Percentiles rank a stretch among this genome's conserved stretches.
Evolutionary conservation across 148 eudicot genomes (phyloP).

Genomic region (Camellia granthamiana): DNA sequence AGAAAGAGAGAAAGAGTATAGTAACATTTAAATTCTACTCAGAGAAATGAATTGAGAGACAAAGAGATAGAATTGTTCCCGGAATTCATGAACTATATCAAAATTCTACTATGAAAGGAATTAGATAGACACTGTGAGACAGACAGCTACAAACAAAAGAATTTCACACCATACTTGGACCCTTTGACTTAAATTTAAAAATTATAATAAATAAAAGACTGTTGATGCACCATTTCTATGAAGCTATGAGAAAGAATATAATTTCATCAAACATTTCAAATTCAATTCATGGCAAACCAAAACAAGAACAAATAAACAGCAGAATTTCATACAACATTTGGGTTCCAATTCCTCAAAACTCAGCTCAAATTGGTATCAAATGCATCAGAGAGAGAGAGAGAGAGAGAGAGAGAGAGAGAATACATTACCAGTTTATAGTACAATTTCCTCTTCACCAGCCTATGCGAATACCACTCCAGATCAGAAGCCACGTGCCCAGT

Average conservation of each 20-base stretch:
- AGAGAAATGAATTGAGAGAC: neutral
- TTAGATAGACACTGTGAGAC: neutral
- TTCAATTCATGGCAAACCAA: too few species aligned
- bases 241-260: neutral
- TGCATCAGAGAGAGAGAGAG: neutral
- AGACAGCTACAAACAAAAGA: neutral
- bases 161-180: neutral
- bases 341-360: neutral
- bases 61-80: neutral
- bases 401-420: slow-evolving; percentile 1
- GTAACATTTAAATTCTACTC: neutral
- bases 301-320: too few species aligned
- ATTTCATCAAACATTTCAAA: neutral
- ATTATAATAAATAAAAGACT: neutral
- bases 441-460: slow-evolving; percentile 57
- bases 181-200: neutral
- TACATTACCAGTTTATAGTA: slow-evolving; percentile 46
- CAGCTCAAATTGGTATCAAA: neutral
- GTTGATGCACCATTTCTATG: neutral
- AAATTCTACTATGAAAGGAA: neutral
- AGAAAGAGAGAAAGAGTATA: neutral
- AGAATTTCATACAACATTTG: neutral
- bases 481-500: slow-evolving; percentile 94
- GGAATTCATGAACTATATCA: neutral
- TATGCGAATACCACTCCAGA: slow-evolving; percentile 87